Percentiles rank a stretch among this genome's conserved stretches.
These are phyloP conservation scores for Sphagnum fallax DNA, from an alignment of 228 moss, liverwort and hornwort genomes.

Conservation along the genomic window DNA sequence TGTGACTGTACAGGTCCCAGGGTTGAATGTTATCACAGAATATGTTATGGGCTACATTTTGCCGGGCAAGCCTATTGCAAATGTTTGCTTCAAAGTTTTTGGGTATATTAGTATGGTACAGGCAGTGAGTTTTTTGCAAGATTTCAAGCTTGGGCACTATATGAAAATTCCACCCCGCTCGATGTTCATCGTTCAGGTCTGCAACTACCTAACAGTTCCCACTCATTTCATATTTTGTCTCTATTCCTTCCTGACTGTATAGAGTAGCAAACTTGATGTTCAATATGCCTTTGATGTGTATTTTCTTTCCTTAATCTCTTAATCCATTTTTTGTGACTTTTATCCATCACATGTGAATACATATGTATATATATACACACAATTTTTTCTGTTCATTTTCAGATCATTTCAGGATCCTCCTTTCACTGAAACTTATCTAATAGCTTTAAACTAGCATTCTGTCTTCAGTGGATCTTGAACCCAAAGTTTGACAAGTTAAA, in stretches of 20 bases:
- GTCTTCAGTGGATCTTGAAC: no score
- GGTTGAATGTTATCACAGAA: constrained; percentile 20
- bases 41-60: constrained; percentile 19
- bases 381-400: not conserved
- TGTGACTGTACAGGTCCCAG: constrained; percentile 7
- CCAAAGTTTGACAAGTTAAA: no score
- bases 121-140: constrained; percentile 1
- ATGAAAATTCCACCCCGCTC: constrained; percentile 24
- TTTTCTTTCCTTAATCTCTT: not conserved
- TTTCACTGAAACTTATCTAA: no score
- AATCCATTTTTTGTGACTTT: no score
- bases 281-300: not conserved
- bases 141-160: constrained; percentile 32
- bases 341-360: no score
- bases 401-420: no score
- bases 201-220: not conserved
- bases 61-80: constrained; percentile 21
- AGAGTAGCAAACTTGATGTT: not conserved
- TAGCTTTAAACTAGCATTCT: not conserved
- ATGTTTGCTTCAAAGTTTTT: constrained; percentile 17
- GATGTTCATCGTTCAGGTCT: constrained; percentile 18
- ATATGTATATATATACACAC: no score
- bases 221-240: not conserved
- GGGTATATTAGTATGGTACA: constrained; percentile 5
- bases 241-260: not conserved